phyloP scores from a whole-genome alignment of 495 filamentous ascomycete species.

The Aspergillus hancockii region DNA sequence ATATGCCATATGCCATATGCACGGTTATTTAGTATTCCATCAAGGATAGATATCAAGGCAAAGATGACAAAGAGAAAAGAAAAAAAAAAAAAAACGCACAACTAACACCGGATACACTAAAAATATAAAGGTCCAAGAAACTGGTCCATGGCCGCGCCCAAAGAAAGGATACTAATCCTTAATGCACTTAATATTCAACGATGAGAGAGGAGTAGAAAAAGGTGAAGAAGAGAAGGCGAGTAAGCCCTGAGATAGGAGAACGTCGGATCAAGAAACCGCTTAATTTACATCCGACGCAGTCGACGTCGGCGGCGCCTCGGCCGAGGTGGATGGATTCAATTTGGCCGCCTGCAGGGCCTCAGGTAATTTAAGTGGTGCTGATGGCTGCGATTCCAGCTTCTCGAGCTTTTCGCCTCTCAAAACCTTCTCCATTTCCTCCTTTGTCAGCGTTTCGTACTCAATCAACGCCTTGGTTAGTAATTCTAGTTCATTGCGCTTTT shows the following conservation, averaged over 20 bases:
- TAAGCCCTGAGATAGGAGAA: not conserved
- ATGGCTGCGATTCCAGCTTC: slow-evolving; percentile 45
- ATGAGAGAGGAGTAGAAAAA: slow-evolving; percentile 6
- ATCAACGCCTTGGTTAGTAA: slow-evolving; percentile 82
- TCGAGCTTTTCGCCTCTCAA: slow-evolving; percentile 82
- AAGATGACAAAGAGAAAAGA: slow-evolving; percentile 11
- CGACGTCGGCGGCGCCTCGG: slow-evolving; percentile 24
- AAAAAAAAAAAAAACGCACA: slow-evolving; percentile 6
- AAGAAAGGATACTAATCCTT: not conserved
- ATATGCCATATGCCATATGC: slow-evolving; percentile 16
- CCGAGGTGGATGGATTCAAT: slow-evolving; percentile 25
- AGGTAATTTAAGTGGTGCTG: slow-evolving; percentile 57
- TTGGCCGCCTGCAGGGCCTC: slow-evolving; percentile 39
- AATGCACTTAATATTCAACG: not conserved
- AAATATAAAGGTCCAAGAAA: slow-evolving; percentile 12
- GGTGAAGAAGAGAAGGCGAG: slow-evolving; percentile 5
- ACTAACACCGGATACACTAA: slow-evolving; percentile 2
- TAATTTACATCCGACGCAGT: slow-evolving; percentile 23
- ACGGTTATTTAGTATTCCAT: slow-evolving; percentile 7
- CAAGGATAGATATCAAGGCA: slow-evolving; percentile 24
- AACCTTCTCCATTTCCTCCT: slow-evolving; percentile 86
- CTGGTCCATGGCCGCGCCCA: too few relatives aligned
- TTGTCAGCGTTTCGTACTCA: slow-evolving; percentile 88
- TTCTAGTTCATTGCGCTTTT: slow-evolving; percentile 80
- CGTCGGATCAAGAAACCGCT: not conserved